Evolutionary conservation across 179 eudicot genomes (phyloP).

Genomic region (Beta lomatogona): DNA sequence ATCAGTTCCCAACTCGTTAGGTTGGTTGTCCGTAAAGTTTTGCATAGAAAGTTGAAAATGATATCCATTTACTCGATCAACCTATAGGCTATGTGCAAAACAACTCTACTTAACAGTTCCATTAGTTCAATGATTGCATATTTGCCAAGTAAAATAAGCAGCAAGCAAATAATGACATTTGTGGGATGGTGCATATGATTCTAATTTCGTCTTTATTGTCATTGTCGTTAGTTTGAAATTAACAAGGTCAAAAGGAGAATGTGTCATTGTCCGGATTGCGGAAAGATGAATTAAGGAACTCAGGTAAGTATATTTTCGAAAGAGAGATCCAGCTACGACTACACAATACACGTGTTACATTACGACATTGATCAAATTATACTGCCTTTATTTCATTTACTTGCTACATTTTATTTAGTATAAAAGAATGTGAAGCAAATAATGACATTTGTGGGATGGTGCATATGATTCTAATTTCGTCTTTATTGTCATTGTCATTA

Average conservation of each 20-base stretch:
- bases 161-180: not conserved
- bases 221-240: not conserved
- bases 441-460: not conserved
- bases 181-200: too few relatives aligned
- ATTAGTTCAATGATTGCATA: not conserved
- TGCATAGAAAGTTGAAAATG: slow-evolving; percentile 19
- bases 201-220: not conserved
- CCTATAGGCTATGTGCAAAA: not conserved
- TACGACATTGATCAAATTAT: too few relatives aligned
- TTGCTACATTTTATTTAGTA: too few relatives aligned
- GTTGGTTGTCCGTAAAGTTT: slow-evolving; percentile 8
- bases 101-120: not conserved
- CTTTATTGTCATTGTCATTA: not conserved
- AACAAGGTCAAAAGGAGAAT: not conserved
- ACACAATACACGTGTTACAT: too few relatives aligned
- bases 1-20: slow-evolving; percentile 18
- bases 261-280: too few relatives aligned
- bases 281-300: too few relatives aligned
- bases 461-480: not conserved
- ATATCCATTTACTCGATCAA: slow-evolving; percentile 13
- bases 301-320: too few relatives aligned
- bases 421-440: too few relatives aligned
- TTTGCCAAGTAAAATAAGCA: not conserved
- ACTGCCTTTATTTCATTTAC: too few relatives aligned
- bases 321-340: too few relatives aligned